Evolutionary conservation across 352 stramenopile species (phyloP), one percentile per base, ranked within the genome.

Genomic region (Globisporangium uncinulatum): DNA sequence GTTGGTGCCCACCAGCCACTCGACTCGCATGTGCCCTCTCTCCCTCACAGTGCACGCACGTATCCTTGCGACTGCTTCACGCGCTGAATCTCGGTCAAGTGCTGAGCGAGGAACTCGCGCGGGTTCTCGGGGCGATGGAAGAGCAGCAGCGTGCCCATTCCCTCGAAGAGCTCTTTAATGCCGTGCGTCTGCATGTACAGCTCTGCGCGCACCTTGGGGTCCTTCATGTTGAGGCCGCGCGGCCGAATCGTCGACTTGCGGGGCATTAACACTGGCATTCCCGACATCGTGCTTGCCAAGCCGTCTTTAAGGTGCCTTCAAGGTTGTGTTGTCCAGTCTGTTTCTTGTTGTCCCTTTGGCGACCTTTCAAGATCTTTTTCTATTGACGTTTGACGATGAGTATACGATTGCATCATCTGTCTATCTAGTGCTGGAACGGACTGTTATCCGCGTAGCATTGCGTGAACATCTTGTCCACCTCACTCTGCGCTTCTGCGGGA

Each of bases 391-490:
- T n/a, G n/a, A n/a, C n/a, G n/a, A n/a, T n/a, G n/a, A n/a, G n/a
- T n/a, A n/a, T n/a, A n/a, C n/a, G n/a, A n/a, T n/a, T n/a, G n/a
- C n/a, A n/a, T n/a, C n/a, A n/a, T n/a, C n/a, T n/a, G n/a, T n/a
- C 36, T 49, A 10, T 51, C 48, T 61, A 51, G 57, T 63, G 49
- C 34, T 57, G 48, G 51, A 93, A 93, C 14, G 83, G 83, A 53
- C 70, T 84, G 19, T 82, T 67, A 54, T 93, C 83, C 6, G 67
- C 67, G 67, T 87, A 93, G 65, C 83, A 93, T 53, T 76, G 68
- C 4, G 75, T 61, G 50, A 93, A 92, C 75, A 93, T 89, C 59
- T 88, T 84, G 50, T 91, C 73, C 4, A 93, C 83, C 62, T 88
- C 67, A 14, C 63, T 57, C 14, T 69, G 59, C 11, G 83, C 83